phyloP scores from a whole-genome alignment of 2,329 filamentous ascomycete species.

The Diaporthe sp. region DNA sequence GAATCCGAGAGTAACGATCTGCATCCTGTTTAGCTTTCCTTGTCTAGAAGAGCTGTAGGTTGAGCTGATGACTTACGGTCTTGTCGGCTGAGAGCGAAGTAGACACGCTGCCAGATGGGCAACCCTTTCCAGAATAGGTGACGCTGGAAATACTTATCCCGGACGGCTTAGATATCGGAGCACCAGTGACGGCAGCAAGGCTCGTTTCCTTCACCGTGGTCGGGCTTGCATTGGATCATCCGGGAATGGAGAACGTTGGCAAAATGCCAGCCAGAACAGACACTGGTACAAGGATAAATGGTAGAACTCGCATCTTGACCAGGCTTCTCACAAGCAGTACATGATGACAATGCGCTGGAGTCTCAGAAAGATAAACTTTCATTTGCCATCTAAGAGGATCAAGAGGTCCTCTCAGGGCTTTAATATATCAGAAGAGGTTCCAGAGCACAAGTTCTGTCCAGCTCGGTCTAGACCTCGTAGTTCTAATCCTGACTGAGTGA shows the following conservation, averaged over 20 bases:
- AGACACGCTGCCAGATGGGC: conserved; percentile 31
- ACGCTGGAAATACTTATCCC: conserved; percentile 33
- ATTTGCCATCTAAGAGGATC: too few species aligned
- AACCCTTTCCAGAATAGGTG: conserved; percentile 32
- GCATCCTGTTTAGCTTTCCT: neutral
- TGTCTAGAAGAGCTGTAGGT: too few species aligned
- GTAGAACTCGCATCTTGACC: neutral
- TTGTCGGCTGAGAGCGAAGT: conserved; percentile 31
- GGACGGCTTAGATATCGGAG: conserved; percentile 2
- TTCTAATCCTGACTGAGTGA: neutral
- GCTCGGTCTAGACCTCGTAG: neutral
- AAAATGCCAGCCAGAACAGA: conserved; percentile 6
- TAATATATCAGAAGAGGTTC: neutral
- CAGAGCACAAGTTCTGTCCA: neutral
- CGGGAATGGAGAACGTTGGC: neutral
- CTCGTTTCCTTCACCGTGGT: neutral
- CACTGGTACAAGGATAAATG: neutral
- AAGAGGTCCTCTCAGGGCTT: too few species aligned
- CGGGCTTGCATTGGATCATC: neutral
- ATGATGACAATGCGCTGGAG: too few species aligned
- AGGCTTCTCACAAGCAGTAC: neutral
- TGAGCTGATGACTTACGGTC: neutral
- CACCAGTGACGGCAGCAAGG: neutral
- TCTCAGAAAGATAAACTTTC: neutral
- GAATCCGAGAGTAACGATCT: conserved; percentile 35